Base-by-base conservation (phyloP, 2,329 filamentous ascomycete genomes). In the Calcarisporium arbuscula region DNA sequence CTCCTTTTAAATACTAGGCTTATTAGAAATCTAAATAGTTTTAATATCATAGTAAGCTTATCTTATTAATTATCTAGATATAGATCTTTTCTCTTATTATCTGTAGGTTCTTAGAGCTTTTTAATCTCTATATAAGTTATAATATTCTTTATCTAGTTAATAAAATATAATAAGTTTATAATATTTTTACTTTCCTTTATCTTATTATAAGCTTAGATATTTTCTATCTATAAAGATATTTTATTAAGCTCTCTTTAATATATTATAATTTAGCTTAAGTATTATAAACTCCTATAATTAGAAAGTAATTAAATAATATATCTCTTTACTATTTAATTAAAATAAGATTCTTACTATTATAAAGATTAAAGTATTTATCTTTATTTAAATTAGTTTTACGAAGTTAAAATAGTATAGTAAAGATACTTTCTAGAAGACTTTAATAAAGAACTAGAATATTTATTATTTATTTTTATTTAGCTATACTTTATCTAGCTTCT, bases 91-190 rank as follows among this genome's bases (percentile, higher is more conserved):
- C 20, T 18, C 20, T 30, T 18, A 18, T 8, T 30, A 18, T 30
- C 20, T 30, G 7, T 30, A 10, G 3, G 10, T 10, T 25, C 14
- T 10, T 10, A 10, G 14, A 10, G 14, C 10, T 14, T 25, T 25
- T 25, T 25, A 40, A 32, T 31, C 30, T 19, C 22, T 33, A 36
- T 41, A 38, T 20, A 41, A 22, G 10, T 29, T 22, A 17, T 31
- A 33, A 29, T 41, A 41, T 18, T 38, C 28, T 23, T 38, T 38
- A 41, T 39, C 35, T 26, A 41, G n/a, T 2, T 32, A 30, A 9
- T 38, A 19, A 5, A 4, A 10, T 14, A 10, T 10, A 14, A 9
- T 25, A 4, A 14, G 4, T 25, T 25, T 25, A 25, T 9, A 14
- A 25, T 9, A 9, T 14, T 25, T 4, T 25, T 25, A 25, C 22